Conservation (phyloP, 306 rosid species). For the Acacia melanoxylon region DNA sequence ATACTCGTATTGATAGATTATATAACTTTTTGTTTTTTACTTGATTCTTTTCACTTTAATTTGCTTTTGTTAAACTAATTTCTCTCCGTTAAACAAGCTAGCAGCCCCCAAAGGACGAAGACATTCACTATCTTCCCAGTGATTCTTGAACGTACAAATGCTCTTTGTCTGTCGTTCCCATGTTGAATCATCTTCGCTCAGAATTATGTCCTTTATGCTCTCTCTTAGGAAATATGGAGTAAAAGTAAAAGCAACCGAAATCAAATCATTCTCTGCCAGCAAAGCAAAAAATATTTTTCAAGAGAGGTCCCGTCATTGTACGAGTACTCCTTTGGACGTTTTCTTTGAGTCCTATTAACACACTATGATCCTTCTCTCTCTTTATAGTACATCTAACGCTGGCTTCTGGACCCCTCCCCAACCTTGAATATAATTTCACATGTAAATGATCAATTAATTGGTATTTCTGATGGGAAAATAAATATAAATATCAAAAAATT, state of each 20-base stretch:
- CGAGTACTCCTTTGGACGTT: slow-evolving; percentile 29
- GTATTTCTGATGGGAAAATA: neutral
- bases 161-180: slow-evolving; percentile 41
- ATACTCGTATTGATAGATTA: too few species aligned
- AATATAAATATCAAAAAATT: neutral
- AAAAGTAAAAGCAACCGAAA: slow-evolving; percentile 27
- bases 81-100: neutral
- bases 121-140: neutral
- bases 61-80: neutral
- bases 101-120: neutral
- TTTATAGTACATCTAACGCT: neutral
- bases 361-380: slow-evolving; percentile 13
- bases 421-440: neutral
- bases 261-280: slow-evolving; percentile 20
- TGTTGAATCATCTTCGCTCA: slow-evolving; percentile 7
- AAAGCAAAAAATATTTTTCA: neutral
- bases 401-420: slow-evolving; percentile 9
- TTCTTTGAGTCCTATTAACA: slow-evolving; percentile 13
- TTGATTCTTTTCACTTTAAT: neutral
- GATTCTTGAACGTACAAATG: slow-evolving; percentile 24
- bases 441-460: neutral
- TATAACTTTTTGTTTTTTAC: neutral
- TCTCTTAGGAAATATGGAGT: neutral
- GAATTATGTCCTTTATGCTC: neutral
- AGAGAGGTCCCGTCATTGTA: slow-evolving; percentile 30